Base-by-base conservation (phyloP, 805 yeast species). In the Saccharomycopsis olivae region DNA sequence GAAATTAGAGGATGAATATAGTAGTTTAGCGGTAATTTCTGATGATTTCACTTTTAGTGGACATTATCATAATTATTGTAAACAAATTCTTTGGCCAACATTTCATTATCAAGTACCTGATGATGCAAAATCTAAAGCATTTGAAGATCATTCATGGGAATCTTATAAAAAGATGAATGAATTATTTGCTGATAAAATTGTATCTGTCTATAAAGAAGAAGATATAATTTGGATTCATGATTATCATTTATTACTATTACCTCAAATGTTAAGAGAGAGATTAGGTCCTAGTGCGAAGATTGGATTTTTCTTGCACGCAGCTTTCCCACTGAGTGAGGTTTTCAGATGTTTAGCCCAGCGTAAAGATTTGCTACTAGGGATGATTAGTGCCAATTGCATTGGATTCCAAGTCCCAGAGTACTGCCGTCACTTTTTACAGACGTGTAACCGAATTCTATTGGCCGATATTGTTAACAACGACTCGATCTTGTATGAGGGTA, bases 51-150 rank as follows among this genome's bases (percentile, higher is more conserved):
- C 86, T 1, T 85, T 86, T 51, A 82, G 81, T 53, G 96, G 96
- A 16, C 95, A 88, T 54, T 92, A 92, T 58, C 76, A 75, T 43
- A 83, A 85, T 38, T 92, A 82, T 57, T 89, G 96, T 58, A 92
- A 92, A 59, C 94, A 88, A 53, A 84, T 92, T 29, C 64, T 92
- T 46, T 92, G 97, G 97, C 98, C 98, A 24, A 85, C 96, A 2
- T 69, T 92, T 47, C 84, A 76, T 40, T 92, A 92, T 56, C 96
- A 89, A 58, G 84, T 89, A 29, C 97, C 97, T 0, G 97, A 92
- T 58, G 79, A 88, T 54, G 94, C 96, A 38, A 84, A 82, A 50
- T 78, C 94, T 1, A 87, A 87, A 57, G 95, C 94, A 0, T 92
- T 89, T 59, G 96, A 89, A 58, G 96, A 85, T 49, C 94, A 87